Conservation (phyloP, 441 rosid species). For the Pelargonium cotyledonis region DNA sequence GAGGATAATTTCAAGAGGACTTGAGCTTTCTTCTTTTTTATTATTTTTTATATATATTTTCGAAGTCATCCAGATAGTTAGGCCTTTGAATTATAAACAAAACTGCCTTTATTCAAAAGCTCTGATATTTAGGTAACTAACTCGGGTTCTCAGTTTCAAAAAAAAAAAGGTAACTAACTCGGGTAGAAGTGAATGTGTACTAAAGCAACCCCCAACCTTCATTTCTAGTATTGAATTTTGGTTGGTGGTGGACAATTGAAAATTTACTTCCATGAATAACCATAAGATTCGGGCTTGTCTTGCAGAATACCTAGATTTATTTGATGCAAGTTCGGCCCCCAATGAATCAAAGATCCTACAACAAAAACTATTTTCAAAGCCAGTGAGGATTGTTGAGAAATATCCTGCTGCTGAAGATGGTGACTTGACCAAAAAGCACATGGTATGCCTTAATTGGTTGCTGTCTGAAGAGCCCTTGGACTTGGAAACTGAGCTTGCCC, state of each 20-base stretch:
- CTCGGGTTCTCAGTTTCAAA: too few species aligned
- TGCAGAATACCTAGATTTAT: conserved; percentile 76
- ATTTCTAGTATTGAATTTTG: neutral
- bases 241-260: neutral
- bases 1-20: neutral
- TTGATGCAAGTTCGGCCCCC: conserved; percentile 62
- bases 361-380: conserved; percentile 65
- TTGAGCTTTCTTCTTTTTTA: neutral
- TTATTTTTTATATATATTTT: too few species aligned
- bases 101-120: neutral
- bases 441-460: conserved; percentile 94
- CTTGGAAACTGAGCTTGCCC: conserved; percentile 78
- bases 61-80: neutral
- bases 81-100: neutral
- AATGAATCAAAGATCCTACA: conserved; percentile 51
- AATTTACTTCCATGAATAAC: neutral
- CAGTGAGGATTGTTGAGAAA: conserved; percentile 68
- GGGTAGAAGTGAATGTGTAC: neutral
- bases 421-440: conserved; percentile 70
- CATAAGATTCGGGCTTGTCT: conserved; percentile 14
- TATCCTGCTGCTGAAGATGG: conserved; percentile 79
- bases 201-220: neutral
- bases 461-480: conserved; percentile 76
- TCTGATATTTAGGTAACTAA: neutral
- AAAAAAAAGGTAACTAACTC: neutral